phyloP scores from a whole-genome alignment of 495 filamentous ascomycete genomes.

The Penicillium manginii region DNA sequence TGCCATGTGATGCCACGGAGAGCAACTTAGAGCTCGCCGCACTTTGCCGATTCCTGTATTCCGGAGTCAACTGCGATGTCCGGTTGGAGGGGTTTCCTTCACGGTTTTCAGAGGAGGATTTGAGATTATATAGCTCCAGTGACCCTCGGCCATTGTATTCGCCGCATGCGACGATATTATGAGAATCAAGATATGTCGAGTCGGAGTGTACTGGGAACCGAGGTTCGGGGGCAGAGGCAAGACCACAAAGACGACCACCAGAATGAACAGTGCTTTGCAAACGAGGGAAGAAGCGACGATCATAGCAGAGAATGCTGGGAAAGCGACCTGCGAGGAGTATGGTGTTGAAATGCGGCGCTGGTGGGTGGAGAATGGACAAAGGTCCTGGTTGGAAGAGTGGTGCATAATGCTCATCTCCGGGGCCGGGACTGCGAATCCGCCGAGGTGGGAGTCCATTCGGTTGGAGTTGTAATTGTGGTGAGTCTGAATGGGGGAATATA shows the following conservation, averaged over 20 bases:
- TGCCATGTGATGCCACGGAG: slow-evolving; percentile 82
- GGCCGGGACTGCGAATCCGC: slow-evolving; percentile 47
- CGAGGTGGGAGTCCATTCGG: slow-evolving; percentile 44
- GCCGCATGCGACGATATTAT: slow-evolving; percentile 81
- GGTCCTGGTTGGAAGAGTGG: slow-evolving; percentile 81
- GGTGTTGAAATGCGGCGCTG: slow-evolving; percentile 53
- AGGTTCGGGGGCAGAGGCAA: slow-evolving; percentile 74
- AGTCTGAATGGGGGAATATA: slow-evolving; percentile 43
- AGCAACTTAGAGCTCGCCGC: slow-evolving; percentile 80
- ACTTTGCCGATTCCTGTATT: slow-evolving; percentile 80
- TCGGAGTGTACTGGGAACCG: slow-evolving; percentile 50
- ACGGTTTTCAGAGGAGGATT: slow-evolving; percentile 29
- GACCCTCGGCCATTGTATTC: slow-evolving; percentile 94
- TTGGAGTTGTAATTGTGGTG: slow-evolving; percentile 43
- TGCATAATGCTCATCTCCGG: slow-evolving; percentile 56
- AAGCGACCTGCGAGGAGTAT: slow-evolving; percentile 79
- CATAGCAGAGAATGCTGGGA: slow-evolving; percentile 86
- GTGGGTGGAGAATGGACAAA: slow-evolving; percentile 78
- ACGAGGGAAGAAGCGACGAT: slow-evolving; percentile 82
- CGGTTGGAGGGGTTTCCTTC: slow-evolving; percentile 29
- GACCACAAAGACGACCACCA: slow-evolving; percentile 77
- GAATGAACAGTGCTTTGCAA: slow-evolving; percentile 79
- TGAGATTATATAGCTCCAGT: slow-evolving; percentile 80
- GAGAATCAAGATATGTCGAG: slow-evolving; percentile 54
- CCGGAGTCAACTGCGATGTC: slow-evolving; percentile 37